phyloP scores from a whole-genome alignment of 768 basidiomycete species.

The Suillus spraguei region DNA sequence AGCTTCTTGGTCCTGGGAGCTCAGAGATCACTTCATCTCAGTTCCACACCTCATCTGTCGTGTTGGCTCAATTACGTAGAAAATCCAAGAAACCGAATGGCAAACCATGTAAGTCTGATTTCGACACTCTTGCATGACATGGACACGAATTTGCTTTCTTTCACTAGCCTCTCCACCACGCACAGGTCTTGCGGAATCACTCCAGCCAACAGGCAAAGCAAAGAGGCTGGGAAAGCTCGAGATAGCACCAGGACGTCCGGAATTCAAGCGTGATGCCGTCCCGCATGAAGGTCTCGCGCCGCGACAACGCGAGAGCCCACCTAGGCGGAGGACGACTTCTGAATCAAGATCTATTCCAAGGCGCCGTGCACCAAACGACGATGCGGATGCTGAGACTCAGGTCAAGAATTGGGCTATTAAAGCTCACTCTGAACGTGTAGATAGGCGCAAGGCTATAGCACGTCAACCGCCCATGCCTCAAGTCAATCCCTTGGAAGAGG shows the following conservation, averaged over 20 bases:
- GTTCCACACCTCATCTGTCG: slow-evolving; percentile 3
- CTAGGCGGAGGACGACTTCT: not conserved
- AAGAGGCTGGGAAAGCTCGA: slow-evolving; percentile 31
- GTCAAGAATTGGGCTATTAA: slow-evolving; percentile 14
- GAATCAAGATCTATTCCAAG: not conserved
- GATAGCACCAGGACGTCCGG: slow-evolving; percentile 21
- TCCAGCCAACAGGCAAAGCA: slow-evolving; percentile 29
- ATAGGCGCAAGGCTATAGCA: slow-evolving; percentile 10
- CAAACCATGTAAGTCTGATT: slow-evolving; percentile 1
- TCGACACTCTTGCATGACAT: not conserved
- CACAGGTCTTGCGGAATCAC: slow-evolving; percentile 29
- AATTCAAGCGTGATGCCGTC: slow-evolving; percentile 20
- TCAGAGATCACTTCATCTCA: not conserved
- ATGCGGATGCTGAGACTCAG: not conserved
- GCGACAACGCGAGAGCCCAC: not conserved
- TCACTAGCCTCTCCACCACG: not conserved
- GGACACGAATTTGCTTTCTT: not conserved
- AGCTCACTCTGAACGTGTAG: slow-evolving; percentile 18
- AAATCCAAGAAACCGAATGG: not conserved
- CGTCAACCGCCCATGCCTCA: slow-evolving; percentile 7
- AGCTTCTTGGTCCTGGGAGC: not conserved
- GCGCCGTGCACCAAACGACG: not conserved
- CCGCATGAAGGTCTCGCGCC: slow-evolving; percentile 24
- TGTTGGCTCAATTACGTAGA: slow-evolving; percentile 1
- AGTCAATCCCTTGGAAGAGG: slow-evolving; percentile 33